Conservation (phyloP, 176 grass and related monocot genomes). For the Oryza punctata region DNA sequence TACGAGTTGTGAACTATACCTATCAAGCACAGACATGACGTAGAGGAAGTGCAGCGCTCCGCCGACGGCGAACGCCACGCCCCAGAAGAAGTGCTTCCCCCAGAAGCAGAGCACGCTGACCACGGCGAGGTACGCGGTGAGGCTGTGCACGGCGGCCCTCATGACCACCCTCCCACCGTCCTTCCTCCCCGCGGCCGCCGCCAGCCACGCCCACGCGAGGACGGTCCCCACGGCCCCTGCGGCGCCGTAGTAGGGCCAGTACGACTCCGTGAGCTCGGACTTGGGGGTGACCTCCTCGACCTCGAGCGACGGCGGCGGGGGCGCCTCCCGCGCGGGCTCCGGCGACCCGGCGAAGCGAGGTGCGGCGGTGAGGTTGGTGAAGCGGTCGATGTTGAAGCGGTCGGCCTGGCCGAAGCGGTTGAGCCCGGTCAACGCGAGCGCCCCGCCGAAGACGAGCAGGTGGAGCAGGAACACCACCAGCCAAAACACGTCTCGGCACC, state of each 20-base stretch:
- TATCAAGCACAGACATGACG: slow-evolving; percentile 92
- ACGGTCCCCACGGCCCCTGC: slow-evolving; percentile 59
- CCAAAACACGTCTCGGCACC: slow-evolving; percentile 95
- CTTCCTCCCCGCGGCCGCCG: slow-evolving; percentile 40
- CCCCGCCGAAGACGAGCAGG: slow-evolving; percentile 68
- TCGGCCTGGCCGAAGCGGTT: slow-evolving; percentile 77
- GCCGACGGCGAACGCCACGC: slow-evolving; percentile 77
- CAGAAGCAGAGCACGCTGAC: slow-evolving; percentile 95
- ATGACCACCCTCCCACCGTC: slow-evolving; percentile 60
- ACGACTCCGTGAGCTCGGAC: slow-evolving; percentile 81
- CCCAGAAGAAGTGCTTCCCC: slow-evolving; percentile 90
- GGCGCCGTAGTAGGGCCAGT: slow-evolving; percentile 90
- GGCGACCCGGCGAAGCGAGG: slow-evolving; percentile 24
- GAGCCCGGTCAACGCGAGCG: slow-evolving; percentile 66
- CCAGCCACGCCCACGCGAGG: slow-evolving; percentile 79
- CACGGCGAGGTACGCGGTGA: slow-evolving; percentile 89
- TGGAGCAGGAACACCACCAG: slow-evolving; percentile 83
- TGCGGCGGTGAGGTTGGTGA: slow-evolving; percentile 58
- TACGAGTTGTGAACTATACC: slow-evolving; percentile 42
- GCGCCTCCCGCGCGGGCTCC: slow-evolving; percentile 35
- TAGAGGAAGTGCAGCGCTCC: slow-evolving; percentile 84
- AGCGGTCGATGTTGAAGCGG: slow-evolving; percentile 85
- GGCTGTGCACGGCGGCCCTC: slow-evolving; percentile 75
- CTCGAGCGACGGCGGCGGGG: slow-evolving; percentile 27
- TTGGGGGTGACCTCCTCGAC: slow-evolving; percentile 28